Conservation (phyloP, 495 filamentous ascomycete species). For the Neurospora sp. region DNA sequence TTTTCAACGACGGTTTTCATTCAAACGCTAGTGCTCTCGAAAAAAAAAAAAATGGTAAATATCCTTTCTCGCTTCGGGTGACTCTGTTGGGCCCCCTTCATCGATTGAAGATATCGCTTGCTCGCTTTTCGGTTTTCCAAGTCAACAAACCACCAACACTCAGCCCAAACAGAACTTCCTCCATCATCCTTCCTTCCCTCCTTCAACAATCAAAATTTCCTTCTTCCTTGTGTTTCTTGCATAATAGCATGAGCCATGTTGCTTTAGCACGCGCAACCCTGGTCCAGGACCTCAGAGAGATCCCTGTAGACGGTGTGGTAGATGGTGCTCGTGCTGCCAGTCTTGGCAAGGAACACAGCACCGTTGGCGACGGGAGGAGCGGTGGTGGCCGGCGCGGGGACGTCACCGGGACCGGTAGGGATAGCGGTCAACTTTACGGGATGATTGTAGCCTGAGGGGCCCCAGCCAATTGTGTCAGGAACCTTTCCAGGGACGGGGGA, state of each 20-base stretch:
- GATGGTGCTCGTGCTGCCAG: constrained; percentile 14
- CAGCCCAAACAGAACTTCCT: neutral
- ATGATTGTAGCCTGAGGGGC: constrained; percentile 14
- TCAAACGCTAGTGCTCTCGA: neutral
- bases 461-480: constrained; percentile 23
- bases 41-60: neutral
- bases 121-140: neutral
- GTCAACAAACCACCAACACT: neutral
- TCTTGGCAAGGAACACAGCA: neutral
- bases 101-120: neutral
- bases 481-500: constrained; percentile 8
- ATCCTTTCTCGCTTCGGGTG: neutral
- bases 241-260: neutral
- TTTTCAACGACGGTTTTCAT: neutral
- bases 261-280: constrained; percentile 1
- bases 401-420: constrained; percentile 6
- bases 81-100: neutral
- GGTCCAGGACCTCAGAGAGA: constrained; percentile 11
- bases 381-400: constrained; percentile 5
- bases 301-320: constrained; percentile 20
- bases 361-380: neutral
- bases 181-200: neutral
- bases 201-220: neutral
- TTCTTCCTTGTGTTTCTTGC: neutral
- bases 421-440: constrained; percentile 12